A percentile compares a stretch with the other conserved stretches of the same genome.
Evolutionary conservation across 2,329 filamentous ascomycete genomes (phyloP).

Genomic region (Herpotrichia juniperi): DNA sequence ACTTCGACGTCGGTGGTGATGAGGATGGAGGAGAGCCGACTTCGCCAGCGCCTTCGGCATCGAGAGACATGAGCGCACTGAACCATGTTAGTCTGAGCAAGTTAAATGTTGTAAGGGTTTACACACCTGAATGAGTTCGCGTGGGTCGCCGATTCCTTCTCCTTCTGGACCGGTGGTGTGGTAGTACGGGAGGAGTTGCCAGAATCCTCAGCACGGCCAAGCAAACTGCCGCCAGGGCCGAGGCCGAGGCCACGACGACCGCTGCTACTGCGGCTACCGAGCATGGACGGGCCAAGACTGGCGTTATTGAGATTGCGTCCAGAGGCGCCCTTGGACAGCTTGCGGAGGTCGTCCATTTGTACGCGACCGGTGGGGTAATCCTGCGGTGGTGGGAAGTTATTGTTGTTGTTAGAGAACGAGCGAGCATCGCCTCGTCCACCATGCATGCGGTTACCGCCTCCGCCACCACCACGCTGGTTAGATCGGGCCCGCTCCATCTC

Average conservation of each 20-base stretch:
- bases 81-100: constrained; percentile 19
- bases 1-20: constrained; percentile 69
- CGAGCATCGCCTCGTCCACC: constrained; percentile 87
- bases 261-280: constrained; percentile 89
- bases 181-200: constrained; percentile 86
- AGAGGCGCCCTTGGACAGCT: constrained; percentile 68
- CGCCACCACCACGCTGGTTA: constrained; percentile 67
- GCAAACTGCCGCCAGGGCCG: constrained; percentile 67
- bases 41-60: constrained; percentile 63
- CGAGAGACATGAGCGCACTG: constrained; percentile 61
- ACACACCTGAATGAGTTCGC: constrained; percentile 94
- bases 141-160: constrained; percentile 68
- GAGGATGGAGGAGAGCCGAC: constrained; percentile 70
- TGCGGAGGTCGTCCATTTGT: constrained; percentile 87
- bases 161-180: constrained; percentile 75
- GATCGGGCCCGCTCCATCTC: constrained; percentile 67
- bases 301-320: constrained; percentile 62
- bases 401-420: constrained; percentile 74
- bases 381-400: constrained; percentile 70
- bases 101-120: neutral
- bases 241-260: constrained; percentile 76
- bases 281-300: constrained; percentile 80
- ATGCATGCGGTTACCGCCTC: constrained; percentile 66
- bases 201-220: constrained; percentile 82
- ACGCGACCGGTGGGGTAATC: constrained; percentile 80